Evolutionary conservation across 176 grass and related monocot genomes (phyloP), one percentile per base, ranked within the genome.

Genomic region (Musa itinerans): DNA sequence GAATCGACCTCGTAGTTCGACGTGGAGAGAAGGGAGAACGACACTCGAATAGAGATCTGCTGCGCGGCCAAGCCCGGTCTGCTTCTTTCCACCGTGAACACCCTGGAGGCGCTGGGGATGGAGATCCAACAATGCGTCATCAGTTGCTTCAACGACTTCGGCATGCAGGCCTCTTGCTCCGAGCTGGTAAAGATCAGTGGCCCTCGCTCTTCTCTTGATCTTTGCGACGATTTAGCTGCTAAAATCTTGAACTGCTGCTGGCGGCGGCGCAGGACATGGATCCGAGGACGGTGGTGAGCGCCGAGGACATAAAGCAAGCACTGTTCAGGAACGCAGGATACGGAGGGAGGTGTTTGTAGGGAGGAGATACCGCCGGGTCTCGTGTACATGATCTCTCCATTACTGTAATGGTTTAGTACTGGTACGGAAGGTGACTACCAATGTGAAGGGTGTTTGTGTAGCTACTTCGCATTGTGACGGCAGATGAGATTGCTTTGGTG

Each of bases 131-230:
- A 98, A 76, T 93, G 90, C 79, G 94, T 98, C 69, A 84, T 91
- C 66, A 98, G 94, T 83, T 98, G 94, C 84, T 98, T 98, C 88
- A 98, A 86, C 84, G 94, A 98, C 78, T 98, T 98, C 59, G 94
- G 85, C 74, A 91, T 98, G 90, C 94, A 93, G 77, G 94, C 94
- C 15, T 91, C 88, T 63, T 98, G 94, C 86, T 93, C 90, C 11
- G 94, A 93, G 86, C 89, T 96, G 57, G n/a, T 14, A 61, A 17
- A 57, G 54, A 57, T 57, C 54, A 57, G 54, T 13, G 1, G 14
- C n/a, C 1, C n/a, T 14, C 57, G 57, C 14, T 61, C 13, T 61
- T n/a, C 13, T 14, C n/a, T 14, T 61, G 1, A 61, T 14, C 57
- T 16, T 17, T 16, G 57, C 8, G 57, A 61, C n/a, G 14, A 19